These are phyloP conservation scores for Pseudogymnoascus sp. DNA, from an alignment of 2,329 filamentous ascomycete species.

Conservation along the genomic window DNA sequence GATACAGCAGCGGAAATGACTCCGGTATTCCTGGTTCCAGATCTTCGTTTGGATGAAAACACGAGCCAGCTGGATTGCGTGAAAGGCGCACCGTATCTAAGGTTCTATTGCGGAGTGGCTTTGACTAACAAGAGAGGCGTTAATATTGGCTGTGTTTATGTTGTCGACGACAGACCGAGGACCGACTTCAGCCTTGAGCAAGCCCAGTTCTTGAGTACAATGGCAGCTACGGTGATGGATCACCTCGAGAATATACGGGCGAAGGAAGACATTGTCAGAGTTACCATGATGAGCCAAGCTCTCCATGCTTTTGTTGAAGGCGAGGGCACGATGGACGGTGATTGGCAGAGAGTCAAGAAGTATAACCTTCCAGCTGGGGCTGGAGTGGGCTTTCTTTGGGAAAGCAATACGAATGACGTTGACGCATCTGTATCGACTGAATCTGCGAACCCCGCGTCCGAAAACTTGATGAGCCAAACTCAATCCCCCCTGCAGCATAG, in stretches of 20 bases:
- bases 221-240: not conserved
- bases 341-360: slow-evolving; percentile 19
- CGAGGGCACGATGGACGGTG: slow-evolving; percentile 21
- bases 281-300: not conserved
- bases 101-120: slow-evolving; percentile 22
- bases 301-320: not conserved
- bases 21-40: slow-evolving; percentile 16
- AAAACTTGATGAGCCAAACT: not conserved
- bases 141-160: slow-evolving; percentile 22
- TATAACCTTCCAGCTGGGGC: slow-evolving; percentile 18
- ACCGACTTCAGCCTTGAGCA: slow-evolving; percentile 7
- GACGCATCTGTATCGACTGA: slow-evolving; percentile 9
- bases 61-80: slow-evolving; percentile 18
- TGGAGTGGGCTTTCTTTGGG: slow-evolving; percentile 19
- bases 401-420: slow-evolving; percentile 16
- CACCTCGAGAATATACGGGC: not conserved
- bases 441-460: not conserved
- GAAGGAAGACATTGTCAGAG: slow-evolving; percentile 1
- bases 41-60: slow-evolving; percentile 15
- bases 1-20: slow-evolving; percentile 12
- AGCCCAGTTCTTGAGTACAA: not conserved
- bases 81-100: slow-evolving; percentile 15
- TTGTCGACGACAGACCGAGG: slow-evolving; percentile 13
- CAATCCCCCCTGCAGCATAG: slow-evolving; percentile 18
- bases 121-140: slow-evolving; percentile 20